Conservation (phyloP, 83 land plant genomes). For the Picea abies region DNA sequence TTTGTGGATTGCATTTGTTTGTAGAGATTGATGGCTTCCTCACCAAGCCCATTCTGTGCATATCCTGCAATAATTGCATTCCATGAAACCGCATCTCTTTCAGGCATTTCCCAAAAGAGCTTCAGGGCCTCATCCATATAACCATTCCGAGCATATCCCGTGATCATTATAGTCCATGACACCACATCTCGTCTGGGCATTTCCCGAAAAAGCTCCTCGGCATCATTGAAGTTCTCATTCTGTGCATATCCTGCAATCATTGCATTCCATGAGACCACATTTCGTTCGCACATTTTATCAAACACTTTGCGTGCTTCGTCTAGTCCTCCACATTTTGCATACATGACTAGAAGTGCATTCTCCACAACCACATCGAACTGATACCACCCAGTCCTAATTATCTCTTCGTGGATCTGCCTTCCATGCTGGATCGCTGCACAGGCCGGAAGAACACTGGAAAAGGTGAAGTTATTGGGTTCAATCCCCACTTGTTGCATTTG, state of each 20-base stretch:
- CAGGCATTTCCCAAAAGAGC: slow-evolving; percentile 21
- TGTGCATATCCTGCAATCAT: slow-evolving; percentile 34
- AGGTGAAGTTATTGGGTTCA: not conserved
- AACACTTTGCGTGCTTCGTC: slow-evolving; percentile 38
- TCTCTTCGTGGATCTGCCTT: not conserved
- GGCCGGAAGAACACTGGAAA: not conserved
- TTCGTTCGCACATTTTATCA: slow-evolving; percentile 34
- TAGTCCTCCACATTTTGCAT: slow-evolving; percentile 22
- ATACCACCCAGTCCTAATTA: slow-evolving; percentile 21
- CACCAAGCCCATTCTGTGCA: slow-evolving; percentile 21
- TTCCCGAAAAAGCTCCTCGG: slow-evolving; percentile 21
- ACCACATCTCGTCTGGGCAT: slow-evolving; percentile 29
- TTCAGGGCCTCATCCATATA: slow-evolving; percentile 20
- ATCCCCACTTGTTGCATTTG: not conserved
- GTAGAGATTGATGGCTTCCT: slow-evolving; percentile 29
- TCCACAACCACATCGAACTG: slow-evolving; percentile 44
- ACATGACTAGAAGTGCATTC: slow-evolving; percentile 31
- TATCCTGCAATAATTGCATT: slow-evolving; percentile 46
- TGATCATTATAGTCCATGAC: slow-evolving; percentile 22
- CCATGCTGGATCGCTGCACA: not conserved
- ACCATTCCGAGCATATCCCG: slow-evolving; percentile 32
- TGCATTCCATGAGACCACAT: slow-evolving; percentile 37
- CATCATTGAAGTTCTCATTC: slow-evolving; percentile 30
- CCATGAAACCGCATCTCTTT: slow-evolving; percentile 40
- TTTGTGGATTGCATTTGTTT: not conserved